These are phyloP conservation scores for Podosphaera aphanis DNA, from an alignment of 2,329 filamentous ascomycete species.

Conservation along the genomic window DNA sequence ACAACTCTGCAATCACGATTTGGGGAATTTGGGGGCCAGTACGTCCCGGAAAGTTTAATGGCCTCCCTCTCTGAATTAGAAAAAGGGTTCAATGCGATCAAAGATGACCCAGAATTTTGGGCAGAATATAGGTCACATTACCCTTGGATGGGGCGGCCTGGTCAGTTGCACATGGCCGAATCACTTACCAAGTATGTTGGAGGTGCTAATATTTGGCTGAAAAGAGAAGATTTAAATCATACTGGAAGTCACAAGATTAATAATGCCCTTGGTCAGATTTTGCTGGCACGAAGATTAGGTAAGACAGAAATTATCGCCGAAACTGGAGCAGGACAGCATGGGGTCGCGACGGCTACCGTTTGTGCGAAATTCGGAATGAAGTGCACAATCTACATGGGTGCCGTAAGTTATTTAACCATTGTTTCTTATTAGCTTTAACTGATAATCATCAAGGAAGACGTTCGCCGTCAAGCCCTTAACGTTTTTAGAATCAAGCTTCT, in stretches of 20 bases:
- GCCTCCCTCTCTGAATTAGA: conserved; percentile 84
- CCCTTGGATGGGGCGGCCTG: conserved; percentile 87
- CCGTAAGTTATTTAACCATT: conserved; percentile 18
- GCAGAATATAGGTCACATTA: conserved; percentile 92
- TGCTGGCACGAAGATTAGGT: conserved; percentile 63
- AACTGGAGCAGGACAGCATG: conserved; percentile 91
- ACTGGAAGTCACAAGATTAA: conserved; percentile 99
- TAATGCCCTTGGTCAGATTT: conserved; percentile 82
- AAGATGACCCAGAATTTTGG: conserved; percentile 82
- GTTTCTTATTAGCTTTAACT: conserved; percentile 1
- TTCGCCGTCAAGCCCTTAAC: conserved; percentile 84
- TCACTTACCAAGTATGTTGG: conserved; percentile 72
- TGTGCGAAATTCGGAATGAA: conserved; percentile 97
- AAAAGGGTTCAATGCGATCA: conserved; percentile 68
- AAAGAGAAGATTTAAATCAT: conserved; percentile 93
- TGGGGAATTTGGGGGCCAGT: conserved; percentile 90
- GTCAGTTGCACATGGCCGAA: conserved; percentile 71
- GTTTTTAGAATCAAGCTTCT: conserved; percentile 97
- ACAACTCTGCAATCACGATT: conserved; percentile 46
- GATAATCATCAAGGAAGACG: conserved; percentile 40
- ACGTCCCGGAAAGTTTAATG: conserved; percentile 94
- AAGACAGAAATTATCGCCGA: conserved; percentile 97
- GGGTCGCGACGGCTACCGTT: conserved; percentile 89
- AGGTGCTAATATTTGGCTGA: conserved; percentile 91
- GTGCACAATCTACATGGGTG: conserved; percentile 96